Conservation (phyloP, 495 filamentous ascomycete genomes). For the Hypoxylon lienhwacheense region DNA sequence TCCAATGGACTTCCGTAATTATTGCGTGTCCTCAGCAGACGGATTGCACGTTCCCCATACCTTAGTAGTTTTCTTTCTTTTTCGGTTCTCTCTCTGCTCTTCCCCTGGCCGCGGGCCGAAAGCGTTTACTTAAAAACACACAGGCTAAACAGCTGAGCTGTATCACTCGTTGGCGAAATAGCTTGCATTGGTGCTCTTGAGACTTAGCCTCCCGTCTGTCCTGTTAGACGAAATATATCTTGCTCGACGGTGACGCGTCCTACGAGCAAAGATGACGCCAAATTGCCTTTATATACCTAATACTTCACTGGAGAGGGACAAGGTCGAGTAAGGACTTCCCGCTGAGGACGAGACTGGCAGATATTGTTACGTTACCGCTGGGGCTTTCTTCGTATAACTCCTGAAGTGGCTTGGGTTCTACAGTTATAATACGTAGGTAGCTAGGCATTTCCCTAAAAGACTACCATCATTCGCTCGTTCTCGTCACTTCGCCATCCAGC, state of each 20-base stretch:
- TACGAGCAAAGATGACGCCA: conserved; percentile 19
- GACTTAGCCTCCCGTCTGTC: conserved; percentile 2
- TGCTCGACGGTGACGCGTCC: conserved; percentile 27
- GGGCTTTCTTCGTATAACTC: conserved; percentile 22
- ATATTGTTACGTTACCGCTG: conserved; percentile 9
- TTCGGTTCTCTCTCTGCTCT: neutral
- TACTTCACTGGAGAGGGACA: conserved; percentile 20
- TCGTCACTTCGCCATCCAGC: conserved; percentile 1
- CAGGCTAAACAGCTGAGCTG: conserved; percentile 30
- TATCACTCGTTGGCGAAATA: conserved; percentile 14
- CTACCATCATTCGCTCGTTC: conserved; percentile 15
- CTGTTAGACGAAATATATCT: conserved; percentile 16
- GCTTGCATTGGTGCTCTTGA: conserved; percentile 15
- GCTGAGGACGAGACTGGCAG: conserved; percentile 3
- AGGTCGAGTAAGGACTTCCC: conserved; percentile 5
- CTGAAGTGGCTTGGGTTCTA: conserved; percentile 4
- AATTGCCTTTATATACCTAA: conserved; percentile 16
- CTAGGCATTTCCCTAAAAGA: neutral
- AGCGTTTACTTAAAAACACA: conserved; percentile 10
- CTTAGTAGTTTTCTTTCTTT: neutral
- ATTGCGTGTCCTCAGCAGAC: conserved; percentile 26
- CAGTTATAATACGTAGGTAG: conserved; percentile 13
- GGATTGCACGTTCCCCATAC: conserved; percentile 4
- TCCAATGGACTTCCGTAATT: conserved; percentile 15
- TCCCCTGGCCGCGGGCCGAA: conserved; percentile 28